Base-by-base conservation (phyloP, 257 asterid species). In the Anisodus tanguticus region DNA sequence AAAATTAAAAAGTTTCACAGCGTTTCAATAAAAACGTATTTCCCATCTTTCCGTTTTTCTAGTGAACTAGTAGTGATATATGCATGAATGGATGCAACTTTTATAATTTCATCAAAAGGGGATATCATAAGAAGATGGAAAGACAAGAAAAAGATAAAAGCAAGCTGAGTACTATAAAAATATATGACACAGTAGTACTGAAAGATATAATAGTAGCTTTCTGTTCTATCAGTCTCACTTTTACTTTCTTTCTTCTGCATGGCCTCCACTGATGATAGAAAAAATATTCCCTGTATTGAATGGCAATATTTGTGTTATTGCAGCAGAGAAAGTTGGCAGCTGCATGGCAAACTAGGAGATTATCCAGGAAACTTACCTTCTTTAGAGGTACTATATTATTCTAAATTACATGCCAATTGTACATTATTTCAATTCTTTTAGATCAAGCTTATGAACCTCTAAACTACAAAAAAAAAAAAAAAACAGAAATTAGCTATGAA, bases 271-370 rank as follows among this genome's bases (percentile, higher is more conserved):
- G 76, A 88, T 88, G 86, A 86, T 3, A 51, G 26, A 13, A 53
- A 47, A 89, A 90, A 89, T 90, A 90, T 91, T 91, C 92, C 54
- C 67, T 80, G 37, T 4, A 59, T 41, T 41, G 45, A 59, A 11
- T 22, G 9, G 9, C 57, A 51, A 77, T 66, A 8, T 51, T 76
- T 51, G 45, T 76, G 43, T 37, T 76, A 13, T 12, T 91, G 79
- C 72, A 87, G 94, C 89, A 91, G 94, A 51, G 97, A 95, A 89
- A 94, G 92, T 93, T 95, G 94, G 97, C 64, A 53, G 31, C 72
- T 94, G 95, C 95, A 93, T 90, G 94, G 94, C 70, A 92, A 86
- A 85, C 74, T 72, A 66, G 87, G 77, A 71, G 90, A 89, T 83
- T 87, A 76, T 86, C 84, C 85, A 54, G 90, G 86, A 85, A 92